These are phyloP conservation scores for Vigna hirtella DNA, from an alignment of 306 rosid genomes.

Conservation along the genomic window DNA sequence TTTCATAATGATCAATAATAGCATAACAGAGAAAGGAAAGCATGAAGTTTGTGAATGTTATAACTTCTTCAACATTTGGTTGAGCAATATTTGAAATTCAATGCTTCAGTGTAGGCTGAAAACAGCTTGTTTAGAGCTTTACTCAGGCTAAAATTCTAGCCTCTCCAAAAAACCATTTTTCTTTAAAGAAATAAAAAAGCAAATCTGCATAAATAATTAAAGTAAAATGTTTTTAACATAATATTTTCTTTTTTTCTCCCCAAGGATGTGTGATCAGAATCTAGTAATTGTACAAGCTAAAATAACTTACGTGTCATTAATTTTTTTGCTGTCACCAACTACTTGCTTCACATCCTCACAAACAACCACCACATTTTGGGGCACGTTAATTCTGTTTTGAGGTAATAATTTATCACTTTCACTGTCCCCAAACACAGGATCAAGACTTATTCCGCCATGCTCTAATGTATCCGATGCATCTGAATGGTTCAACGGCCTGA, in stretches of 20 bases:
- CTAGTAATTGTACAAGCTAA: constrained; percentile 31
- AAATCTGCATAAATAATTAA: constrained; percentile 5
- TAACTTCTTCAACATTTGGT: constrained; percentile 2
- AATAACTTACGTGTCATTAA: constrained; percentile 67
- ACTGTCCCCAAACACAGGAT: constrained; percentile 43
- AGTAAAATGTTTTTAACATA: constrained; percentile 14
- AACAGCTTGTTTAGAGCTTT: constrained; percentile 20
- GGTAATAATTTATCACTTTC: constrained; percentile 51
- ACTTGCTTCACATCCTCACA: constrained; percentile 52
- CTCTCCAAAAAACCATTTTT: neutral
- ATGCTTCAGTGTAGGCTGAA: constrained; percentile 17
- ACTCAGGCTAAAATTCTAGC: constrained; percentile 24
- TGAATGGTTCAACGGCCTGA: constrained; percentile 43
- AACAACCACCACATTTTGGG: constrained; percentile 42
- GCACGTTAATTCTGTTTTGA: constrained; percentile 40
- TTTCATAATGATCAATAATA: constrained; percentile 20
- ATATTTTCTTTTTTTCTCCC: constrained; percentile 4
- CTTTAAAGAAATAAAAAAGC: constrained; percentile 15
- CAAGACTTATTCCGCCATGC: constrained; percentile 44
- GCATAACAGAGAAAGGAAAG: constrained; percentile 2
- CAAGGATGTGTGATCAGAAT: constrained; percentile 14
- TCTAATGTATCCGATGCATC: constrained; percentile 52
- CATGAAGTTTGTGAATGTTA: neutral
- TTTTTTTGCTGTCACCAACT: constrained; percentile 51
- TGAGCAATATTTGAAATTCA: constrained; percentile 1